phyloP scores from a whole-genome alignment of 169 alveolate genomes.

The Cyclospora cayetanensis region DNA sequence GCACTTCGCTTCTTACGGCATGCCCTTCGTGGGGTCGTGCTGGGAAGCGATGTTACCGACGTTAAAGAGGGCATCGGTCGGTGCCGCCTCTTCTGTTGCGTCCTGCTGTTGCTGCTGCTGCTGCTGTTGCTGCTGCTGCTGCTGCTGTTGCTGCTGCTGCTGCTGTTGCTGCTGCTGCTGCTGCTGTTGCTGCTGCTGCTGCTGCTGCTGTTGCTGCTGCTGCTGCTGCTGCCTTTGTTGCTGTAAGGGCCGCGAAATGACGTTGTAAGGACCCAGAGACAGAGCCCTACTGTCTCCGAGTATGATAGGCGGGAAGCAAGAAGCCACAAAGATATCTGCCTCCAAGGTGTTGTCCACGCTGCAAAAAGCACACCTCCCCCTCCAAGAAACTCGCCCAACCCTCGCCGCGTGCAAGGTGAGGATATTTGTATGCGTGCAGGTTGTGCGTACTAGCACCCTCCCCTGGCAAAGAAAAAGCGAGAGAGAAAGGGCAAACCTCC shows the following conservation, averaged over 20 bases:
- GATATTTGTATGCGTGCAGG: no score
- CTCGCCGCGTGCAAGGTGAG: no score
- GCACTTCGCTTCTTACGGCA: no score
- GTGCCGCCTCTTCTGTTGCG: no score
- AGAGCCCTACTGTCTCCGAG: not conserved
- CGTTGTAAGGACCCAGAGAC: not conserved
- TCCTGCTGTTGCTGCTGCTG: not conserved
- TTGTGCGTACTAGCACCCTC: no score
- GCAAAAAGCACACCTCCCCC: no score
- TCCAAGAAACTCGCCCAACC: no score
- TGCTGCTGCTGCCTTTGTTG: conserved; percentile 21
- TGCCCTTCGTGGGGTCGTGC: no score
- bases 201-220: conserved; percentile 11
- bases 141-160: not conserved
- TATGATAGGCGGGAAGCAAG: not conserved
- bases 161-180: not conserved
- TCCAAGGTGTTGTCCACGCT: conserved; percentile 29
- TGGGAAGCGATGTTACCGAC: no score
- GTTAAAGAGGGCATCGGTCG: no score
- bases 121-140: not conserved
- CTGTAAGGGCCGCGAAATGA: not conserved
- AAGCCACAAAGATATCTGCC: not conserved
- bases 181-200: not conserved
- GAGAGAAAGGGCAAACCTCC: no score
- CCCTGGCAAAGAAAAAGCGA: no score